A percentile compares a stretch with the other conserved stretches of the same genome.
These are phyloP conservation scores for Pyricularia sp. DNA, from an alignment of 2,329 filamentous ascomycete genomes.

Conservation along the genomic window DNA sequence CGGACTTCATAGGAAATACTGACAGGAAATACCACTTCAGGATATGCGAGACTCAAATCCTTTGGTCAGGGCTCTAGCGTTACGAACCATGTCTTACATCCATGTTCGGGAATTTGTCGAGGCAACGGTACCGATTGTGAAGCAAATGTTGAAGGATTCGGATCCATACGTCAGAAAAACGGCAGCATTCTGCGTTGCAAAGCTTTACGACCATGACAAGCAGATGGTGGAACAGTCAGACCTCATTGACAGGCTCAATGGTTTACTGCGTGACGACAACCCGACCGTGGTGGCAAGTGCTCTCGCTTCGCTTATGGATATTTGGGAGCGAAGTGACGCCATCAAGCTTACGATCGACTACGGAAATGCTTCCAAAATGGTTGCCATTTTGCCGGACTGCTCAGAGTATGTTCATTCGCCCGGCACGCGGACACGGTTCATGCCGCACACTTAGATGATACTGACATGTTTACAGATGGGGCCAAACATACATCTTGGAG, in stretches of 20 bases:
- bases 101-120: constrained; percentile 94
- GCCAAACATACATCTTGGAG: constrained; percentile 95
- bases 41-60: constrained; percentile 93
- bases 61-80: constrained; percentile 76
- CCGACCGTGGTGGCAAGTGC: constrained; percentile 95
- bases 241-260: constrained; percentile 82
- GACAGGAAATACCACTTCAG: constrained; percentile 26
- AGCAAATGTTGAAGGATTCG: constrained; percentile 66
- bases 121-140: constrained; percentile 73
- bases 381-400: constrained; percentile 89
- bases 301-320: constrained; percentile 83
- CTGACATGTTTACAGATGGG: constrained; percentile 53
- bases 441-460: background rate
- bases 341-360: constrained; percentile 99
- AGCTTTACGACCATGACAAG: constrained; percentile 93
- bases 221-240: constrained; percentile 82
- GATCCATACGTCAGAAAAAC: constrained; percentile 98
- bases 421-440: background rate
- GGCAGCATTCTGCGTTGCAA: constrained; percentile 89
- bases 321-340: constrained; percentile 93
- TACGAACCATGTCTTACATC: constrained; percentile 94
- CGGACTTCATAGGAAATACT: constrained; percentile 5
- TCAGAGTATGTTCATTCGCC: constrained; percentile 58
- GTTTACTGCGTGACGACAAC: constrained; percentile 86
- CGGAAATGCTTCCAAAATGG: constrained; percentile 92